phyloP scores from a whole-genome alignment of 768 basidiomycete genomes.

The Podaxis sp. region DNA sequence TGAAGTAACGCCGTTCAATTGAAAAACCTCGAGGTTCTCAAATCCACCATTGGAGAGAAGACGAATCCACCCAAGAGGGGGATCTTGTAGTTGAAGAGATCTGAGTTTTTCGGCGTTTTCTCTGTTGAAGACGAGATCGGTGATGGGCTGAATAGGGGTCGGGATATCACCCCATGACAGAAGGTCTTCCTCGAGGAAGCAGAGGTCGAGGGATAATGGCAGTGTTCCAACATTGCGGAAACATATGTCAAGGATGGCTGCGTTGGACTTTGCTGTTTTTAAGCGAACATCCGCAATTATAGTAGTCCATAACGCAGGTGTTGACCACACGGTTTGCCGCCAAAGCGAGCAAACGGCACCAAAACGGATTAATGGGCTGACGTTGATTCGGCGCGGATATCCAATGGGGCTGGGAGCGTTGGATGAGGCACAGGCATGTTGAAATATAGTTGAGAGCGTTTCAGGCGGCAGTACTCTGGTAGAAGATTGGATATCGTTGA shows the following conservation, averaged over 20 bases:
- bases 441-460: neutral
- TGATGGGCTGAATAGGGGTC: neutral
- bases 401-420: neutral
- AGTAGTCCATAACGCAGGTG: conserved; percentile 2
- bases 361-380: conserved; percentile 1
- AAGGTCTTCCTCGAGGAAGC: neutral
- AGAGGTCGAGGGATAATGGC: neutral
- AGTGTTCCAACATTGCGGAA: neutral
- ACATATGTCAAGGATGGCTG: neutral
- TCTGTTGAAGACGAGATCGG: neutral
- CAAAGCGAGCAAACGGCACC: conserved; percentile 6
- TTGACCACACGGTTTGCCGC: conserved; percentile 3
- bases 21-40: neutral
- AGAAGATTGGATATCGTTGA: neutral
- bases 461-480: neutral
- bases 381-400: neutral
- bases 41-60: neutral
- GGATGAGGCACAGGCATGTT: neutral
- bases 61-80: neutral
- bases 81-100: neutral
- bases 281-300: neutral
- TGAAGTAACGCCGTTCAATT: neutral
- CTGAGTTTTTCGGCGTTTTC: neutral
- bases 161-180: neutral
- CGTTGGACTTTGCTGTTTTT: neutral